A percentile compares a stretch with the other conserved stretches of the same genome.
Evolutionary conservation across 2,329 filamentous ascomycete genomes (phyloP).

Genomic region (Aureobasidium subglaciale): DNA sequence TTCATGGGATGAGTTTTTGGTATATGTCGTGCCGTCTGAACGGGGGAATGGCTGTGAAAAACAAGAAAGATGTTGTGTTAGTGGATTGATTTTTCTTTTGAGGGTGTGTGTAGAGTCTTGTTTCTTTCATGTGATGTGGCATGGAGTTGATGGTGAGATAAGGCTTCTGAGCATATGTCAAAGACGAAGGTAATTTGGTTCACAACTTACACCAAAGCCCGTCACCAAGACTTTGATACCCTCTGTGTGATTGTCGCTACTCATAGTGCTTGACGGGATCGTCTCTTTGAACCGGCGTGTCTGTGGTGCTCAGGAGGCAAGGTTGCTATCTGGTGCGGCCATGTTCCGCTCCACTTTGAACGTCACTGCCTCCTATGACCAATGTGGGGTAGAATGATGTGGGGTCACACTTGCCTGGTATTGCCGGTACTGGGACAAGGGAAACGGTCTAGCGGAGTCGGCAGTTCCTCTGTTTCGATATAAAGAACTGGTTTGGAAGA

Average conservation of each 20-base stretch:
- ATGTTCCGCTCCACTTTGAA: not conserved
- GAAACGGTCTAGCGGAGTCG: no score
- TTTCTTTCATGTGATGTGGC: no score
- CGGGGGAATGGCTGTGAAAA: slow-evolving; percentile 15
- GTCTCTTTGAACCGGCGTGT: no score
- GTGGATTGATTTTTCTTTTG: not conserved
- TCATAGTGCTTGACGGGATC: no score
- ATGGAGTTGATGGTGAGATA: no score
- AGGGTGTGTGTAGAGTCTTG: not conserved
- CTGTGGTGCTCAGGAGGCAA: no score
- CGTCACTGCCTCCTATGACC: not conserved
- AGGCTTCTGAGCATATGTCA: no score
- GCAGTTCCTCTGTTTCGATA: no score
- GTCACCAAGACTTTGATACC: slow-evolving; percentile 16
- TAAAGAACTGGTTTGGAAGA: not conserved
- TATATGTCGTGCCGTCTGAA: not conserved
- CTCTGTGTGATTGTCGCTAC: not conserved
- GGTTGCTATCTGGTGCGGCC: not conserved
- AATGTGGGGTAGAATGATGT: not conserved
- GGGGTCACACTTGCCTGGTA: not conserved
- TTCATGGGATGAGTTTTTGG: slow-evolving; percentile 16
- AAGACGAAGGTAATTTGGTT: no score
- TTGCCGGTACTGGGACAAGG: no score
- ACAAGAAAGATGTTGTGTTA: not conserved
- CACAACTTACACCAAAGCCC: slow-evolving; percentile 16